Conservation (phyloP, 2,329 filamentous ascomycete species). For the Paradendryphiella salina region DNA sequence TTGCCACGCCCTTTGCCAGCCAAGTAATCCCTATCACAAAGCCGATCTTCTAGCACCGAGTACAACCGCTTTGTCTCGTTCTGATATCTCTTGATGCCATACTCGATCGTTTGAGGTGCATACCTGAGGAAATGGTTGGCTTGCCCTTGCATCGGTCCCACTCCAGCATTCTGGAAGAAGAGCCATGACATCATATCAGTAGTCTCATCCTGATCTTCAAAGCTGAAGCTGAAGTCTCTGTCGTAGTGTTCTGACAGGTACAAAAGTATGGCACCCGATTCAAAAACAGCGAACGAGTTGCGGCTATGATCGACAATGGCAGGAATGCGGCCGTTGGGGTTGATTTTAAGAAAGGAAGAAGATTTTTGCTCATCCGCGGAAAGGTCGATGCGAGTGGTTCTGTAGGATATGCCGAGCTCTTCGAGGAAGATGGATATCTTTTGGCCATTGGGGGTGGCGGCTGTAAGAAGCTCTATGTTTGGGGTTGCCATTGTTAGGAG, state of each 20-base stretch:
- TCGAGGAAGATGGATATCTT: constrained; percentile 82
- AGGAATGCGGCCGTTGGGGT: constrained; percentile 87
- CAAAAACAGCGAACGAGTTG: constrained; percentile 71
- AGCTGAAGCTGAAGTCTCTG: constrained; percentile 75
- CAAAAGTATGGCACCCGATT: constrained; percentile 77
- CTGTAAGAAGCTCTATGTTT: constrained; percentile 72
- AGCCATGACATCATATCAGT: constrained; percentile 79
- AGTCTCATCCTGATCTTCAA: constrained; percentile 71
- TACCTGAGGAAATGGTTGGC: constrained; percentile 79
- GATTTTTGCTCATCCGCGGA: constrained; percentile 73
- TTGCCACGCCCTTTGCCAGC: constrained; percentile 64
- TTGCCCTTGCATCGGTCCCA: constrained; percentile 79
- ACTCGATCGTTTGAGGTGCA: constrained; percentile 76
- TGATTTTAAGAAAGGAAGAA: constrained; percentile 81
- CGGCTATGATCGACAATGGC: constrained; percentile 75
- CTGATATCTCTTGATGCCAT: constrained; percentile 76
- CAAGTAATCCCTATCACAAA: constrained; percentile 57
- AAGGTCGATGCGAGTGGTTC: constrained; percentile 59
- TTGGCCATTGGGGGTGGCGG: constrained; percentile 83
- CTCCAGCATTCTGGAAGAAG: constrained; percentile 69
- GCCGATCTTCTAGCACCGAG: constrained; percentile 70
- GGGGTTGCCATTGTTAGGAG: constrained; percentile 33
- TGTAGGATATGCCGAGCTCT: constrained; percentile 63
- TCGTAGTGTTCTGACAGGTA: constrained; percentile 82
- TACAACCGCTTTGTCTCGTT: constrained; percentile 83